These are phyloP conservation scores for Mytilinidion resinicola DNA, from an alignment of 495 filamentous ascomycete species.

Conservation along the genomic window DNA sequence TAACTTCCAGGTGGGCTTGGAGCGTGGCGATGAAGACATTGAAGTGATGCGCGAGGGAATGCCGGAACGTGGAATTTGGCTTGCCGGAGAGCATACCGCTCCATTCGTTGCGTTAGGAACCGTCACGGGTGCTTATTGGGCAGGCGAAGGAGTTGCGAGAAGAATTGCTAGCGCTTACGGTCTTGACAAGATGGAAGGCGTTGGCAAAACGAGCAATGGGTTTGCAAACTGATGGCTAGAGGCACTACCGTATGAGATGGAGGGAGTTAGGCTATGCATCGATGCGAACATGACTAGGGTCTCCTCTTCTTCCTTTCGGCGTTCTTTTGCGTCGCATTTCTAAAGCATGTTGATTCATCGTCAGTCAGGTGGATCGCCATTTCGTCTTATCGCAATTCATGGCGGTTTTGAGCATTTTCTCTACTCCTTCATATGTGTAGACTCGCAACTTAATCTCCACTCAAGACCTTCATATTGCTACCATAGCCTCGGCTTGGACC, in stretches of 20 bases:
- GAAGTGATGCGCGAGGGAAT: conserved; percentile 64
- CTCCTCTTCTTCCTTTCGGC: too few relatives aligned
- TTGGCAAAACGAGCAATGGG: conserved; percentile 6
- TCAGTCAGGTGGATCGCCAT: too few relatives aligned
- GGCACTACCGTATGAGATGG: background rate
- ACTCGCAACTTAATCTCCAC: too few relatives aligned
- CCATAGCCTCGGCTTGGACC: too few relatives aligned
- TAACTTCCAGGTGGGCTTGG: conserved; percentile 77
- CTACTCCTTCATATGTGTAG: too few relatives aligned
- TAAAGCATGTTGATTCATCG: too few relatives aligned
- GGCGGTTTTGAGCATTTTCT: too few relatives aligned
- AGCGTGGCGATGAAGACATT: conserved; percentile 67
- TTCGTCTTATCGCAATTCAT: too few relatives aligned
- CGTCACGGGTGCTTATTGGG: conserved; percentile 86
- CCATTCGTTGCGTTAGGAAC: conserved; percentile 86
- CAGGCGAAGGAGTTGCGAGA: conserved; percentile 70
- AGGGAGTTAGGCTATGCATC: background rate
- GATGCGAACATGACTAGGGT: too few relatives aligned
- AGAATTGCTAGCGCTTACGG: conserved; percentile 47
- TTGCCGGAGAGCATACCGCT: conserved; percentile 91
- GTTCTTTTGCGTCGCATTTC: too few relatives aligned
- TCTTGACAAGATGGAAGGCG: conserved; percentile 14
- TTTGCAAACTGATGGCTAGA: background rate
- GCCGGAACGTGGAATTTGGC: conserved; percentile 68
- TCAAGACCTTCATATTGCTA: too few relatives aligned